Evolutionary conservation across 306 rosid species (phyloP).

Genomic region (Argentina anserina): DNA sequence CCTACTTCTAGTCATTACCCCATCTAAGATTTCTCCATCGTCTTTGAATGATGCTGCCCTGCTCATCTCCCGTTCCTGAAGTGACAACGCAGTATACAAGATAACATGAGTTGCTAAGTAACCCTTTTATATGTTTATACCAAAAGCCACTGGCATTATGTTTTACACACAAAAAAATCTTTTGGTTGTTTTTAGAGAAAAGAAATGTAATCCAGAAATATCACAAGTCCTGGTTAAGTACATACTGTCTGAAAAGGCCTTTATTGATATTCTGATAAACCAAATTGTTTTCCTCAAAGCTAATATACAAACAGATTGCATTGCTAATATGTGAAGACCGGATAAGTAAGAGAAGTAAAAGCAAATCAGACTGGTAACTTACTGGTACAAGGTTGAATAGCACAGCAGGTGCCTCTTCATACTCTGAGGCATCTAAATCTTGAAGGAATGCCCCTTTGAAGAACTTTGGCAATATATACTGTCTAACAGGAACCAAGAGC

Average conservation of each 20-base stretch:
- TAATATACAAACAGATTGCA: background rate
- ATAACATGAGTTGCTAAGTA: background rate
- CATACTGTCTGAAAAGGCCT: background rate
- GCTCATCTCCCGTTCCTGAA: slow-evolving; percentile 48
- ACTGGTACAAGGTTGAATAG: slow-evolving; percentile 45
- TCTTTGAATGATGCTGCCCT: slow-evolving; percentile 52
- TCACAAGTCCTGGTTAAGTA: too few relatives aligned
- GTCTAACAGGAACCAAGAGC: slow-evolving; percentile 87
- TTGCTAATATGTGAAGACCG: background rate
- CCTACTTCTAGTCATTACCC: slow-evolving; percentile 53
- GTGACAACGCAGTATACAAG: slow-evolving; percentile 4
- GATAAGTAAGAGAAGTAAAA: background rate
- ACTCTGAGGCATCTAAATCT: slow-evolving; percentile 77
- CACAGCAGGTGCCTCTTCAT: slow-evolving; percentile 58
- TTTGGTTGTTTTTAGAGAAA: background rate
- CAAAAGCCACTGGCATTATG: slow-evolving; percentile 7
- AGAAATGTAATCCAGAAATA: background rate
- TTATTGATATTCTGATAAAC: background rate
- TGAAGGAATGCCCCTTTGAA: slow-evolving; percentile 73
- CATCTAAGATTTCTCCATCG: slow-evolving; percentile 61
- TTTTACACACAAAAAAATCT: background rate
- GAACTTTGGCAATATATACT: slow-evolving; percentile 71
- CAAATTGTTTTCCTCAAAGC: background rate
- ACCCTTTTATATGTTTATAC: background rate
- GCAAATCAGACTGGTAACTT: slow-evolving; percentile 19